Base-by-base conservation (phyloP, 2,329 filamentous ascomycete species). In the Aspergillus sp. region DNA sequence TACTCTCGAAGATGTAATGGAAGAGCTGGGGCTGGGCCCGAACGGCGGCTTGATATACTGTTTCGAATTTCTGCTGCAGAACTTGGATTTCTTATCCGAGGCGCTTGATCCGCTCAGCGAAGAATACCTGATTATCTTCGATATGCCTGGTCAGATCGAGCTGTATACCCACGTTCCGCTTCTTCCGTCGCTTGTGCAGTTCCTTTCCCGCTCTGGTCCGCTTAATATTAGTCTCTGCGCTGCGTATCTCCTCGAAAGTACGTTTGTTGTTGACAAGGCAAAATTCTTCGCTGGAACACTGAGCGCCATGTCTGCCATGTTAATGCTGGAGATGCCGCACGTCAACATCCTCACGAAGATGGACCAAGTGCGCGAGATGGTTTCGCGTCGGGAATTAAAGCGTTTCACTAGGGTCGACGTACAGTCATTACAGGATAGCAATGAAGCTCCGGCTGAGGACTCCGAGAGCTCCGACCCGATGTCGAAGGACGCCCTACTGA, bases 111-210 rank as follows among this genome's bases (percentile, higher is more conserved):
- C 87, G 42, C 81, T 96, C 56, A 93, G 91, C 9, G 95, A 99
- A 68, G 95, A 98, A 69, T 97, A 96, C 75, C 84, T 99, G 62
- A 96, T 98, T 75, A 90, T 99, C 62, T 92, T 99, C 78, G 95
- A 99, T 77, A 97, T 98, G 90, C 95, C 95, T 0, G 95, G 95
- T 57, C 95, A 99, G 79, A 98, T 99, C 75, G 95, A 99, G 78
- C 86, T 99, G 13, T 99, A 98, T 79, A 98, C 93, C 2, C 95
- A 99, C 73, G 90, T 98, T 34, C 95, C 95, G 40, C 89, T 99
- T 64, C 81, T 99, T 33, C 95, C 95, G 1, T 85, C 87, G 19
- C 84, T 99, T 48, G 87, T 93, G 64, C 89, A 88, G 69, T 91
- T 91, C 72, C 83, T 98, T 51, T 91, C 89, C 42, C 86, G 89